Percentiles rank a stretch among this genome's conserved stretches.
phyloP scores from a whole-genome alignment of 495 filamentous ascomycete genomes.

The Lophiotrema nucula region DNA sequence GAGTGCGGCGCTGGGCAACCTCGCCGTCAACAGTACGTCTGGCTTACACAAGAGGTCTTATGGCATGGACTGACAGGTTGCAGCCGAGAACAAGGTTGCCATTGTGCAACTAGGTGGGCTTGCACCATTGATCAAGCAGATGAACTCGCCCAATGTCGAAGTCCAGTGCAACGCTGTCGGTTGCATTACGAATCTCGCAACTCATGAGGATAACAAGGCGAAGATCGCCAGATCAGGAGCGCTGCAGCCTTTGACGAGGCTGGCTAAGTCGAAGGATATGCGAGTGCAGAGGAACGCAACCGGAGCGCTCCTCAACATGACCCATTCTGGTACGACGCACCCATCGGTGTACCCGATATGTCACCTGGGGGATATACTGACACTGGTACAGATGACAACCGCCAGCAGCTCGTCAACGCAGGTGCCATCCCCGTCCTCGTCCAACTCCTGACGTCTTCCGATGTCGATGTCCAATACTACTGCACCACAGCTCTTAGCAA shows the following conservation, averaged over 20 bases:
- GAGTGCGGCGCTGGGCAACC: slow-evolving; percentile 91
- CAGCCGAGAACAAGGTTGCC: slow-evolving; percentile 94
- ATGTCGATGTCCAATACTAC: slow-evolving; percentile 98
- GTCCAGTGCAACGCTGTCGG: slow-evolving; percentile 99
- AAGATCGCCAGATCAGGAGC: slow-evolving; percentile 96
- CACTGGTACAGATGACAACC: slow-evolving; percentile 87
- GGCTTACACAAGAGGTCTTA: slow-evolving; percentile 6
- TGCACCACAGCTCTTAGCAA: slow-evolving; percentile 98
- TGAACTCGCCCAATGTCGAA: slow-evolving; percentile 98
- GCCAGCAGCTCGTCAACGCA: slow-evolving; percentile 93
- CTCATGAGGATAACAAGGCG: slow-evolving; percentile 98
- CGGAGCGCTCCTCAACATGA: slow-evolving; percentile 96
- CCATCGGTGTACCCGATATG: background rate
- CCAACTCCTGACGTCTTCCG: slow-evolving; percentile 82
- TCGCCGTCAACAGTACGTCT: slow-evolving; percentile 89
- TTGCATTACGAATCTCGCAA: slow-evolving; percentile 96
- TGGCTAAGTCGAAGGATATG: slow-evolving; percentile 98
- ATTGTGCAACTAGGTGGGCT: slow-evolving; percentile 92
- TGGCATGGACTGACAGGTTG: slow-evolving; percentile 50
- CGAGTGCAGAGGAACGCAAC: slow-evolving; percentile 96
- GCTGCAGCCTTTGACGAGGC: slow-evolving; percentile 79
- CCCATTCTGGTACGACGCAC: slow-evolving; percentile 74
- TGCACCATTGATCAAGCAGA: slow-evolving; percentile 89
- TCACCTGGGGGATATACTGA: too few relatives aligned
- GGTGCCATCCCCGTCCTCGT: slow-evolving; percentile 96